Evolutionary conservation across 306 rosid species (phyloP), one percentile per base, ranked within the genome.

Genomic region (Abrus pulchellus): DNA sequence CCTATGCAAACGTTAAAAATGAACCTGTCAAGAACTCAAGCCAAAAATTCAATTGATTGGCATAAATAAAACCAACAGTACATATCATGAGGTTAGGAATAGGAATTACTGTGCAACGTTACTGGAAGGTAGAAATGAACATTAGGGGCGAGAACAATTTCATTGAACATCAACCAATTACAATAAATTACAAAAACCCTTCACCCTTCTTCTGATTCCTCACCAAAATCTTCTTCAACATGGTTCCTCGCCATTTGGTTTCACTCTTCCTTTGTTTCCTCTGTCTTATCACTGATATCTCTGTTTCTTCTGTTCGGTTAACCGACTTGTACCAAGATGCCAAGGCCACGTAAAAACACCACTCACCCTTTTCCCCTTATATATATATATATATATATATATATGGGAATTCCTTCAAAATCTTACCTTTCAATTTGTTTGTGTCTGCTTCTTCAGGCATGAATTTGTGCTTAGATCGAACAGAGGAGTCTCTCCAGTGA

Each of bases 391-490:
- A 1, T 72, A 12, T 14, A 7, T 68, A 0, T 29, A 5, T 60
- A 28, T 60, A 28, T 12, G 36, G 2, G 3, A 27, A 72, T 57
- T 55, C 34, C 14, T 5, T 14, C 9, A 59, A 33, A 43, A 43
- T 44, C 34, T 52, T 2, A 56, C 56, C 20, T 68, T 33, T 74
- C 3, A 43, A 53, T 77, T 47, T 72, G 66, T 34, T 68, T 67
- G 11, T 80, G 59, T 60, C 2, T 6, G 40, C 13, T 55, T 67
- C 72, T 72, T 30, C 86, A 93, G 98, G 70, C 78, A 14, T 68
- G 87, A 85, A 79, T 89, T 92, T 84, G 83, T 88, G 82, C 75
- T 92, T 28, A 78, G 87, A 63, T 74, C 88, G 59, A 84, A 83
- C 28, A 79, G 27, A 12, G 90, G 74, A 45, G 72, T 75, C 36